Evolutionary conservation across 768 basidiomycete species (phyloP).

Genomic region (Asterophora lycoperdoides): DNA sequence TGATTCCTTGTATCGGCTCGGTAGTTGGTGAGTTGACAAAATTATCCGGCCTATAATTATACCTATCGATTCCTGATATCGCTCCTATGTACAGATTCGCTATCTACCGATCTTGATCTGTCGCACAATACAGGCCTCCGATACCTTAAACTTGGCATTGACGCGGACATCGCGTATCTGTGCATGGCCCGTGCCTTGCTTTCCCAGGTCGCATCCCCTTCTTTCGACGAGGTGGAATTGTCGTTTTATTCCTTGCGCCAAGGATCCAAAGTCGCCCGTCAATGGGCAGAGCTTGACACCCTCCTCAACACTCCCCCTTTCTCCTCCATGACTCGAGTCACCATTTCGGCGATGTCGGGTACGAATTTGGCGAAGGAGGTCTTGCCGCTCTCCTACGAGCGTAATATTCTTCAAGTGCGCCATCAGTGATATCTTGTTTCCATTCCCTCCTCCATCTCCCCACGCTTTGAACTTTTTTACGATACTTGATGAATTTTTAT

Average conservation of each 20-base stretch:
- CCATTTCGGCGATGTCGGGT: slow-evolving; percentile 9
- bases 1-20: slow-evolving; percentile 4
- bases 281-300: slow-evolving; percentile 11
- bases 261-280: slow-evolving; percentile 1
- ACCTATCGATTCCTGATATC: background rate
- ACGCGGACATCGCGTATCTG: slow-evolving; percentile 9
- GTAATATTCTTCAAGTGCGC: slow-evolving; percentile 8
- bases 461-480: background rate
- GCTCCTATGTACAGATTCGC: slow-evolving; percentile 1
- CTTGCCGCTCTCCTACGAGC: slow-evolving; percentile 9
- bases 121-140: slow-evolving; percentile 9
- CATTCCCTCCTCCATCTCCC: background rate
- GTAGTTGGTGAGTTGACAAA: slow-evolving; percentile 7
- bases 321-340: slow-evolving; percentile 3
- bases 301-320: slow-evolving; percentile 6
- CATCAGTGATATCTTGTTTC: slow-evolving; percentile 3
- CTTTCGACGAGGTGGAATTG: slow-evolving; percentile 8
- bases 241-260: slow-evolving; percentile 11
- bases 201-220: slow-evolving; percentile 9
- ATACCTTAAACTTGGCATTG: slow-evolving; percentile 13
- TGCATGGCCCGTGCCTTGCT: slow-evolving; percentile 6
- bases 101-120: slow-evolving; percentile 9
- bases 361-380: slow-evolving; percentile 6
- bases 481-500: too few relatives aligned
- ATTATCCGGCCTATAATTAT: background rate